A percentile compares a stretch with the other conserved stretches of the same genome.
Conservation (phyloP, 345 rosid species). For the Eucalyptus paniculata region DNA sequence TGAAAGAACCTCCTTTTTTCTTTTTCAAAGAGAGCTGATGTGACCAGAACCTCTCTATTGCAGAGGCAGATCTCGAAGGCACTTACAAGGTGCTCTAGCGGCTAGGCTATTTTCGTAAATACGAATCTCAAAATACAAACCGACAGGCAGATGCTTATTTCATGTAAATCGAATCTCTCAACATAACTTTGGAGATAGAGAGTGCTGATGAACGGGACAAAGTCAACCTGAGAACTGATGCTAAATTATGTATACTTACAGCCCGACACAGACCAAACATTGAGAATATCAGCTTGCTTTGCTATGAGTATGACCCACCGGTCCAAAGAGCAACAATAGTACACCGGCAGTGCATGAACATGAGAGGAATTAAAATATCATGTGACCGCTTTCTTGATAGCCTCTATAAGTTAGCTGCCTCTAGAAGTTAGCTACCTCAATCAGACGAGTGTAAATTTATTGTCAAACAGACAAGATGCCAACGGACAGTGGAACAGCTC, state of each 20-base stretch:
- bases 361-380: not conserved
- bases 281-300: not conserved
- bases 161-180: not conserved
- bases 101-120: not conserved
- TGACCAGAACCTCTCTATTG: not conserved
- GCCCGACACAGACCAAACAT: not conserved
- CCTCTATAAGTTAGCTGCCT: not conserved
- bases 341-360: not conserved
- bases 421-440: not conserved
- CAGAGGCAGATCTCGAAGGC: not conserved
- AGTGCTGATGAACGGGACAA: not conserved
- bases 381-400: not conserved
- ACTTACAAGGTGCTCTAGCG: not conserved
- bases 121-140: not conserved
- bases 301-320: not conserved
- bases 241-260: not conserved
- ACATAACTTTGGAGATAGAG: not conserved
- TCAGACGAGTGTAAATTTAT: not conserved
- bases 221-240: not conserved
- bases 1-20: not conserved
- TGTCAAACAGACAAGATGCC: not conserved
- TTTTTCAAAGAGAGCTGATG: not conserved
- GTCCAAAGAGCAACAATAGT: not conserved
- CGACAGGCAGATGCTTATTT: not conserved
- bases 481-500: not conserved